Percentiles rank a stretch among this genome's conserved stretches.
Conservation (phyloP, 164 flowering plant species). For the Vitis vinifera region ASM3070453v1 NC_081816.1:12010501-12011000, state of each 20-base stretch:
- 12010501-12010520: no score
- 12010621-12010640: no score
- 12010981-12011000: slow-evolving; percentile 74
- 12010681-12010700: no score
- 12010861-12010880: slow-evolving; percentile 36
- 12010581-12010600: no score
- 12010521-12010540: no score
- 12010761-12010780: slow-evolving; percentile 52
- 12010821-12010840: slow-evolving; percentile 65
- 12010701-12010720: neutral
- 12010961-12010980: slow-evolving; percentile 77
- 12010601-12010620: no score
- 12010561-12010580: no score
- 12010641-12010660: no score
- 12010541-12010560: no score
- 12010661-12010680: no score
- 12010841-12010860: slow-evolving; percentile 97
- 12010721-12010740: slow-evolving; percentile 81
- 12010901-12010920: neutral
- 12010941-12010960: slow-evolving; percentile 78
- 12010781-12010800: slow-evolving; percentile 44
- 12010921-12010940: slow-evolving; percentile 5
- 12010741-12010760: slow-evolving; percentile 80
- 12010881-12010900: neutral
- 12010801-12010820: slow-evolving; percentile 68